Evolutionary conservation across 2,329 filamentous ascomycete species (phyloP).

Genomic region (Exophiala lecanii-corni): DNA sequence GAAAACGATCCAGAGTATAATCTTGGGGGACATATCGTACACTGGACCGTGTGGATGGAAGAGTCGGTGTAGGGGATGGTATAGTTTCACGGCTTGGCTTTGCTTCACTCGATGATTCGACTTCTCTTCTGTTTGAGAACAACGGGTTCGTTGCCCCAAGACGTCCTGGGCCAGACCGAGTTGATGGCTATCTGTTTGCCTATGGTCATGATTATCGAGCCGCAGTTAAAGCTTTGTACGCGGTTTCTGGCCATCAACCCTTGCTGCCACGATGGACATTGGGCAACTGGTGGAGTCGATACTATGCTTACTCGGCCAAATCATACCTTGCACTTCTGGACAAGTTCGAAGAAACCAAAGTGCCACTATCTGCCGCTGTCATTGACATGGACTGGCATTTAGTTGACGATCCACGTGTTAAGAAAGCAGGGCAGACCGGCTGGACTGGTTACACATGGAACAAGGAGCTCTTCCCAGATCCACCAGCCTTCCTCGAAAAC

Average conservation of each 20-base stretch:
- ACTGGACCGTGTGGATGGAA: constrained; percentile 51
- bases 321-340: constrained; percentile 57
- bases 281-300: constrained; percentile 64
- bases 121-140: constrained; percentile 53
- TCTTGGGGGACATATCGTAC: constrained; percentile 51
- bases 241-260: constrained; percentile 54
- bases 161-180: constrained; percentile 33
- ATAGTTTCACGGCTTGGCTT: constrained; percentile 50
- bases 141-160: constrained; percentile 48
- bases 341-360: constrained; percentile 45
- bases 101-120: constrained; percentile 51
- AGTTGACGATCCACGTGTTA: constrained; percentile 45
- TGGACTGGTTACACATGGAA: constrained; percentile 64
- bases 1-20: constrained; percentile 35
- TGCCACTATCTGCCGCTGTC: constrained; percentile 57
- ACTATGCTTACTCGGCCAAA: constrained; percentile 53
- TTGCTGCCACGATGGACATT: constrained; percentile 54
- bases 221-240: constrained; percentile 52
- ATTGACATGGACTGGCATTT: constrained; percentile 66
- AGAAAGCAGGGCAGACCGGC: constrained; percentile 37
- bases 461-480: constrained; percentile 53
- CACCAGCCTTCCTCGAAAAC: constrained; percentile 46
- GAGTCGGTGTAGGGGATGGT: constrained; percentile 48
- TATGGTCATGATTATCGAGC: constrained; percentile 55
- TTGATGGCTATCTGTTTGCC: constrained; percentile 57